Conservation (phyloP, 2,329 filamentous ascomycete genomes). For the Cryphonectria nitschkei region DNA sequence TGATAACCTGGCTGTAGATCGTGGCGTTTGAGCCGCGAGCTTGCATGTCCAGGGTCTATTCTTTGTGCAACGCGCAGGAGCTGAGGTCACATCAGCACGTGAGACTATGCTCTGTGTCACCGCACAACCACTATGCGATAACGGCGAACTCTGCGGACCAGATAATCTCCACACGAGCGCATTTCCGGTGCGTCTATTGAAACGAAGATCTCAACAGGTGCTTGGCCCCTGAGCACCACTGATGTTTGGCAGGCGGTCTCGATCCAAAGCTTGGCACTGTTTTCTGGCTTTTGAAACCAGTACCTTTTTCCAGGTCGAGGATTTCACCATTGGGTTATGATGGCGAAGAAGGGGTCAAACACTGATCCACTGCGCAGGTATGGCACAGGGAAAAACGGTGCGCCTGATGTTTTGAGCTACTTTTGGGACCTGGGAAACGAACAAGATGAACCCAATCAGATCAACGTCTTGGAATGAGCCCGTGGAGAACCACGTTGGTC, state of each 20-base stretch:
- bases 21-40: constrained; percentile 26
- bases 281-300: constrained; percentile 18
- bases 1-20: constrained; percentile 21
- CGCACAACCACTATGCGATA: constrained; percentile 1
- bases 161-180: not conserved
- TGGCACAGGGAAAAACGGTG: not conserved
- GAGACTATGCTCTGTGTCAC: constrained; percentile 1
- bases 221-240: constrained; percentile 14
- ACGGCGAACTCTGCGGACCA: not conserved
- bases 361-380: not conserved
- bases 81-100: constrained; percentile 16
- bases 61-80: constrained; percentile 6
- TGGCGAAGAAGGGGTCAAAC: constrained; percentile 15
- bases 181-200: constrained; percentile 24
- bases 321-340: constrained; percentile 7
- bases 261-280: constrained; percentile 19
- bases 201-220: constrained; percentile 21
- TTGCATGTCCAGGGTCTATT: constrained; percentile 10
- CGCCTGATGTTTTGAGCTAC: not conserved
- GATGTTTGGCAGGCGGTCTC: constrained; percentile 21
- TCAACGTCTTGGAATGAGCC: not conserved
- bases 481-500: not conserved
- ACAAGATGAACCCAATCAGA: constrained; percentile 2
- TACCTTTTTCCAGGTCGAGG: constrained; percentile 7
- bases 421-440: not conserved